Percentiles rank a stretch among this genome's conserved stretches.
Conservation (phyloP, 2,329 filamentous ascomycete genomes). For the Emmonsiellopsis sp. region DNA sequence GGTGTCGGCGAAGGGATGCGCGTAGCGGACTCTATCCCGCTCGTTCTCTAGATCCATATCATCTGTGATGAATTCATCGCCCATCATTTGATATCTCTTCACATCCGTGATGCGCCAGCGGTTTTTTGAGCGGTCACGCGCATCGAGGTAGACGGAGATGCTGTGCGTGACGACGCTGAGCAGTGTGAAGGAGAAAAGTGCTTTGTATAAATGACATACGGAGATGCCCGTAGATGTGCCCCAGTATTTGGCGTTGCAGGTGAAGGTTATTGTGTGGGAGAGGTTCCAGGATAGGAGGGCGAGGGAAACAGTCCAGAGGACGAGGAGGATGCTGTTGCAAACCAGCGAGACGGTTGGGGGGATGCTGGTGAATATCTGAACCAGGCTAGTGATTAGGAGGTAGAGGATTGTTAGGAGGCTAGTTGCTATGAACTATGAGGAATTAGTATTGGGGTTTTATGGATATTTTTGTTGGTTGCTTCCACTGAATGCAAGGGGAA, state of each 20-base stretch:
- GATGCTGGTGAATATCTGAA: slow-evolving; percentile 44
- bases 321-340: slow-evolving; percentile 38
- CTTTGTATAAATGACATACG: slow-evolving; percentile 51
- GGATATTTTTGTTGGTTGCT: background rate
- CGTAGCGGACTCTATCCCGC: background rate
- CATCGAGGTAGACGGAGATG: slow-evolving; percentile 40
- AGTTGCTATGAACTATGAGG: slow-evolving; percentile 40
- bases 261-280: slow-evolving; percentile 41
- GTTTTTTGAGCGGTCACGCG: background rate
- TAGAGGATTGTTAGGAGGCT: slow-evolving; percentile 44
- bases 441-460: background rate
- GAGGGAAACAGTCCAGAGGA: slow-evolving; percentile 46
- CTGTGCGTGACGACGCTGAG: slow-evolving; percentile 39
- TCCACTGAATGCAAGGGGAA: too few species aligned
- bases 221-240: slow-evolving; percentile 44
- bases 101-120: slow-evolving; percentile 33
- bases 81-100: slow-evolving; percentile 42
- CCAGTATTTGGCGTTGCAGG: slow-evolving; percentile 44
- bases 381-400: slow-evolving; percentile 37
- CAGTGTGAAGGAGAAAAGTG: slow-evolving; percentile 48
- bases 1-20: too few species aligned
- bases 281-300: slow-evolving; percentile 46
- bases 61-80: slow-evolving; percentile 19
- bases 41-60: background rate
- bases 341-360: slow-evolving; percentile 42